Percentiles rank a stretch among this genome's conserved stretches.
Evolutionary conservation across 1,139 yeast species (phyloP).

Genomic region (Taphrina betulina): DNA sequence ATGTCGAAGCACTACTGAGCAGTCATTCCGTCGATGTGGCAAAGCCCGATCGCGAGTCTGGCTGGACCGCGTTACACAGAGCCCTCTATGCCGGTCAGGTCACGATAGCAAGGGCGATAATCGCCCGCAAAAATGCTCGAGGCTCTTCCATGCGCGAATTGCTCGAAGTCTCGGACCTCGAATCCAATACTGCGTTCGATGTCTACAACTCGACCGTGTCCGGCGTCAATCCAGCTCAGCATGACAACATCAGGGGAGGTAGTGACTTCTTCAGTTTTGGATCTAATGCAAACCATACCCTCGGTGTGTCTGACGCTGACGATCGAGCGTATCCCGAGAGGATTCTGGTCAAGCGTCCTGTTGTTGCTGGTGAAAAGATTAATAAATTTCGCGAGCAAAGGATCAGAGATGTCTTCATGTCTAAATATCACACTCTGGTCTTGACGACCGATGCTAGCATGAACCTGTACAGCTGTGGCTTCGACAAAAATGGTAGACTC

Average conservation of each 20-base stretch:
- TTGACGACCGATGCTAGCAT: constrained; percentile 54
- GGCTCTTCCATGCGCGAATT: constrained; percentile 44
- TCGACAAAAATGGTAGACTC: constrained; percentile 68
- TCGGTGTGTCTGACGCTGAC: constrained; percentile 69
- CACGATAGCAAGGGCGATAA: constrained; percentile 55
- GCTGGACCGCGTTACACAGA: constrained; percentile 80
- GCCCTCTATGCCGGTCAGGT: constrained; percentile 62
- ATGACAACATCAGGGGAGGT: constrained; percentile 45
- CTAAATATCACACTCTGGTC: constrained; percentile 67
- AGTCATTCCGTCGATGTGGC: constrained; percentile 52
- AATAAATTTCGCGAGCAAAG: constrained; percentile 41
- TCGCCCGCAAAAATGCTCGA: constrained; percentile 43
- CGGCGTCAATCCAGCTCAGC: constrained; percentile 44
- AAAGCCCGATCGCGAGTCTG: constrained; percentile 67
- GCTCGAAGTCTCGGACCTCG: constrained; percentile 63
- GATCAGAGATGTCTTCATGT: constrained; percentile 51
- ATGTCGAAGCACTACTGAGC: constrained; percentile 52
- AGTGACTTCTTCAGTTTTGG: constrained; percentile 62
- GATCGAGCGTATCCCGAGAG: constrained; percentile 51
- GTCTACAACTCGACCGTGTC: constrained; percentile 38
- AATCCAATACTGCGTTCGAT: constrained; percentile 48
- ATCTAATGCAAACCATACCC: constrained; percentile 60
- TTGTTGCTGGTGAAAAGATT: constrained; percentile 11
- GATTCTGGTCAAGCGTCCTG: constrained; percentile 37
- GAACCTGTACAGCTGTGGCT: constrained; percentile 61